These are phyloP conservation scores for Neoboletus subvelutipes DNA, from an alignment of 768 basidiomycete species.

Conservation along the genomic window DNA sequence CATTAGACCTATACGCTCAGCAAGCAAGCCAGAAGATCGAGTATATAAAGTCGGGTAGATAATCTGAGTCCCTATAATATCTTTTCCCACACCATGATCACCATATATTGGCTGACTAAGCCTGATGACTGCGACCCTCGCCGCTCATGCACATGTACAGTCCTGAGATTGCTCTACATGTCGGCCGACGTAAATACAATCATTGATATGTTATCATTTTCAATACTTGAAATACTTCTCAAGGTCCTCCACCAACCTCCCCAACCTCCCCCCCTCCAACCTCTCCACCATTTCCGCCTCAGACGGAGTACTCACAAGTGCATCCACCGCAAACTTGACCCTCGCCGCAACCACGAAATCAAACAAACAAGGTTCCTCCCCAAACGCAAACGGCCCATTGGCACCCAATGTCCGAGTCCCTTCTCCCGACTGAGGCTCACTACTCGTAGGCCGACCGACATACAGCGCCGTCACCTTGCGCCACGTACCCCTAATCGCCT, in stretches of 20 bases:
- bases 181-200: too few species aligned
- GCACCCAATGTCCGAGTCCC: background rate
- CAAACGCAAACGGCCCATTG: constrained; percentile 11
- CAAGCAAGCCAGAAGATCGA: too few species aligned
- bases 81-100: too few species aligned
- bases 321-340: constrained; percentile 10
- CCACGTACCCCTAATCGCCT: constrained; percentile 28
- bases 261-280: background rate
- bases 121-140: too few species aligned
- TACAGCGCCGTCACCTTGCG: constrained; percentile 20
- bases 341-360: constrained; percentile 25
- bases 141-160: too few species aligned
- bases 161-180: too few species aligned
- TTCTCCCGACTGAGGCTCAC: too few species aligned
- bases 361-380: constrained; percentile 17
- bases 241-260: background rate
- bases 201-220: too few species aligned
- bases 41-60: too few species aligned
- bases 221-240: background rate
- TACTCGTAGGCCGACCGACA: background rate
- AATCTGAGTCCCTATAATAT: too few species aligned
- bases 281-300: constrained; percentile 6
- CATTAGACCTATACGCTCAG: background rate
- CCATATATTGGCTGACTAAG: too few species aligned
- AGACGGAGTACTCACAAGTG: constrained; percentile 2